Conservation (phyloP, 306 rosid genomes). For the Acacia confusa region DNA sequence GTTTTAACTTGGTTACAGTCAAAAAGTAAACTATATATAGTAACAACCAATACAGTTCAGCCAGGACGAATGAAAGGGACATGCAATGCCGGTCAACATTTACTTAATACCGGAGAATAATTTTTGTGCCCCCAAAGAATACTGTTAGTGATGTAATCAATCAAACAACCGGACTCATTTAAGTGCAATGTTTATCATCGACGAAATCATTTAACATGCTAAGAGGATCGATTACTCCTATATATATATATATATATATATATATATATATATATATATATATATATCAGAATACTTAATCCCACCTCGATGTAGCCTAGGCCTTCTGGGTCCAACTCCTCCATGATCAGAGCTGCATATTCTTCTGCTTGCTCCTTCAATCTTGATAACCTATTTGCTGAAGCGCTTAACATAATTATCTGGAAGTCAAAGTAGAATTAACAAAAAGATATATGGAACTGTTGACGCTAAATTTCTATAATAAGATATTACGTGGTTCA, state of each 20-base stretch:
- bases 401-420: slow-evolving; percentile 96
- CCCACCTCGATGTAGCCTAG: slow-evolving; percentile 96
- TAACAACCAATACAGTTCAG: slow-evolving; percentile 13
- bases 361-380: slow-evolving; percentile 99
- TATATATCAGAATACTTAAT: neutral
- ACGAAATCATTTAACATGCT: neutral
- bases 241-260: too few species aligned
- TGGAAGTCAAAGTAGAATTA: slow-evolving; percentile 34
- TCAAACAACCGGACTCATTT: neutral
- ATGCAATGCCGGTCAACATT: slow-evolving; percentile 21
- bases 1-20: neutral
- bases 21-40: neutral
- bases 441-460: neutral
- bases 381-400: slow-evolving; percentile 91
- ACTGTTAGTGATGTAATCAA: slow-evolving; percentile 7
- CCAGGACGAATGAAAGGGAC: neutral
- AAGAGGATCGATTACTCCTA: neutral
- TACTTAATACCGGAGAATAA: neutral
- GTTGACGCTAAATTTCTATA: neutral
- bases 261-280: too few species aligned
- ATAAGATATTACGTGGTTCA: slow-evolving; percentile 21
- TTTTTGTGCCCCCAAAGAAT: neutral
- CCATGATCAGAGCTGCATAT: slow-evolving; percentile 98
- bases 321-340: slow-evolving; percentile 94
- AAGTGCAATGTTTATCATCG: neutral